Conservation (phyloP, 106 monocot species). For the Posidonia australis region DNA sequence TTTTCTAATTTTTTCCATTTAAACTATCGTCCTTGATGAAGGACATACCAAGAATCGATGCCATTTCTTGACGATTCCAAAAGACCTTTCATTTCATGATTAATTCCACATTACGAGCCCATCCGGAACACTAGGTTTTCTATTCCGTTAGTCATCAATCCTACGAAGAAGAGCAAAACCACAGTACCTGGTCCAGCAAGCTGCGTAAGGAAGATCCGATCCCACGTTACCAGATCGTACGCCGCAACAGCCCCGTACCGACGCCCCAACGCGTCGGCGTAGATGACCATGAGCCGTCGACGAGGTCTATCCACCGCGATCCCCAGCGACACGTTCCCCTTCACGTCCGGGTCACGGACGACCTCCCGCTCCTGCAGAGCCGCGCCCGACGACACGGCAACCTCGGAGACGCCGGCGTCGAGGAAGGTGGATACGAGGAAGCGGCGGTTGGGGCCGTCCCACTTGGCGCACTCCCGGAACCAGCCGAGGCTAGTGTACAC, state of each 20-base stretch:
- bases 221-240: slow-evolving; percentile 48
- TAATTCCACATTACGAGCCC: no score
- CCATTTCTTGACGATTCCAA: no score
- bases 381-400: slow-evolving; percentile 8
- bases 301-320: slow-evolving; percentile 40
- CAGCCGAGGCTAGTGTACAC: slow-evolving; percentile 46
- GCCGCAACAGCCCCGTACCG: slow-evolving; percentile 49
- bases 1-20: no score
- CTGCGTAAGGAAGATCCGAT: slow-evolving; percentile 45
- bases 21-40: no score
- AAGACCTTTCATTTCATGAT: no score
- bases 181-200: slow-evolving; percentile 47
- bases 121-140: no score
- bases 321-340: slow-evolving; percentile 63
- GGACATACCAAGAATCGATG: no score
- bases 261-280: slow-evolving; percentile 29
- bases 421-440: slow-evolving; percentile 77
- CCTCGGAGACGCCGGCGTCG: slow-evolving; percentile 44
- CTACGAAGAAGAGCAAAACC: neutral
- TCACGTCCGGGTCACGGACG: slow-evolving; percentile 43
- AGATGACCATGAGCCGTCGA: slow-evolving; percentile 55
- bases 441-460: slow-evolving; percentile 45
- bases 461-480: slow-evolving; percentile 82
- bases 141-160: neutral
- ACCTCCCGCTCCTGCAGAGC: slow-evolving; percentile 29